Evolutionary conservation across 2,329 filamentous ascomycete genomes (phyloP), one percentile per base, ranked within the genome.

Genomic region (Fusarium sp.): DNA sequence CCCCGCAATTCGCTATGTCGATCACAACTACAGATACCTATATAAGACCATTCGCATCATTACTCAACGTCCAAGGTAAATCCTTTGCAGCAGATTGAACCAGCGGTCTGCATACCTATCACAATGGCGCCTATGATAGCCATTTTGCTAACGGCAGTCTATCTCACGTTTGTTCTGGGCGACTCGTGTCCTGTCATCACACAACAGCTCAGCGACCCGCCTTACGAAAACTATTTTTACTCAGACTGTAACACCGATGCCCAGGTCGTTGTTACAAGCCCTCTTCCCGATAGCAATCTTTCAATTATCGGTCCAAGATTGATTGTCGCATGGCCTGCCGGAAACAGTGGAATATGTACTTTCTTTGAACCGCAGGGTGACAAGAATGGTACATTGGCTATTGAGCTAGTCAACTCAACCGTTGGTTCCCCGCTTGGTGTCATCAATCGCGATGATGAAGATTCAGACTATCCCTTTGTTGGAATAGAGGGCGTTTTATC

Each of bases 141-240:
- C 8, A 20, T 38, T 2, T 4, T 61, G 2, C 13, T 65, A 20
- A 50, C 56, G 2, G 20, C 41, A 1, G 11, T 61, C 3, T 53
- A 56, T 10, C 33, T 46, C 6, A 20, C 41, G 2, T 30, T 56
- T 2, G 65, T 56, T 3, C 13, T 13, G 4, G n/a, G 41, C 6
- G 45, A 56, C 1, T 47, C 65, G 0, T 68, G 65, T 6, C 33
- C 41, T 3, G 45, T 34, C 3, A 69, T 59, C 1, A 52, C 40
- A 0, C 60, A 68, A 2, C 60, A 79, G 23, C 78, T 89, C 4
- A 84, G 80, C 33, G 86, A 89, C 65, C 82, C 84, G 2, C 88
- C 88, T 0, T 89, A 90, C 62, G 81, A 87, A 38, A 90, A 91
- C 71, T 89, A 87, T 76, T 89, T 91, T 77, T 87, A 89, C 68